Evolutionary conservation across 441 rosid species (phyloP).

Genomic region (Omphalea diandra): DNA sequence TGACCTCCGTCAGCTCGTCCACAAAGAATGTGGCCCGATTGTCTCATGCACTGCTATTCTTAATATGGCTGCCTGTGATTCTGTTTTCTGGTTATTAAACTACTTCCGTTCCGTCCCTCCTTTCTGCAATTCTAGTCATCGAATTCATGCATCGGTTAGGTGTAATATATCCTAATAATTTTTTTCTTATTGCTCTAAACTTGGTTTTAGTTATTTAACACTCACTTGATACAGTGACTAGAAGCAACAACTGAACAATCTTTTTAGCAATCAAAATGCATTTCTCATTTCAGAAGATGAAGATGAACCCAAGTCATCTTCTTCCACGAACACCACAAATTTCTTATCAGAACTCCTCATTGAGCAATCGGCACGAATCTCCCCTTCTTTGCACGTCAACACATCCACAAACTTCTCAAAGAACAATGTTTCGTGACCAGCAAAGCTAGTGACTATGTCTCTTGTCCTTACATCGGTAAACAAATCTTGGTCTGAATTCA

Average conservation of each 20-base stretch:
- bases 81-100: constrained; percentile 53
- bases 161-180: too few species aligned
- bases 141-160: too few species aligned
- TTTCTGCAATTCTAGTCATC: too few species aligned
- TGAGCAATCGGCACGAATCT: constrained; percentile 65
- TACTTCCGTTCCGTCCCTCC: too few species aligned
- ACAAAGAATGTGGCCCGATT: constrained; percentile 55
- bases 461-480: constrained; percentile 51
- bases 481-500: constrained; percentile 83
- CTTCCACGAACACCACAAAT: constrained; percentile 42
- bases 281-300: constrained; percentile 33
- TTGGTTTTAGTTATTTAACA: too few species aligned
- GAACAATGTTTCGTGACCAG: constrained; percentile 34
- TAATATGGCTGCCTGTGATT: constrained; percentile 79
- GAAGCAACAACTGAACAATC: too few species aligned
- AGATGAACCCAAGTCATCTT: constrained; percentile 35
- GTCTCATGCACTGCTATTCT: constrained; percentile 79
- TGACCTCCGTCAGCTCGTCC: constrained; percentile 49
- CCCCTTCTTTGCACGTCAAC: constrained; percentile 61
- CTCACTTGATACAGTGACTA: too few species aligned
- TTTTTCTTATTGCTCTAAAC: too few species aligned
- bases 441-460: constrained; percentile 55
- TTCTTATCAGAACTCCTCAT: constrained; percentile 43
- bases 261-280: too few species aligned
- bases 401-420: constrained; percentile 25